A percentile compares a stretch with the other conserved stretches of the same genome.
These are phyloP conservation scores for Wickerhamomyces queroliae DNA, from an alignment of 805 yeast species.

Conservation along the genomic window DNA sequence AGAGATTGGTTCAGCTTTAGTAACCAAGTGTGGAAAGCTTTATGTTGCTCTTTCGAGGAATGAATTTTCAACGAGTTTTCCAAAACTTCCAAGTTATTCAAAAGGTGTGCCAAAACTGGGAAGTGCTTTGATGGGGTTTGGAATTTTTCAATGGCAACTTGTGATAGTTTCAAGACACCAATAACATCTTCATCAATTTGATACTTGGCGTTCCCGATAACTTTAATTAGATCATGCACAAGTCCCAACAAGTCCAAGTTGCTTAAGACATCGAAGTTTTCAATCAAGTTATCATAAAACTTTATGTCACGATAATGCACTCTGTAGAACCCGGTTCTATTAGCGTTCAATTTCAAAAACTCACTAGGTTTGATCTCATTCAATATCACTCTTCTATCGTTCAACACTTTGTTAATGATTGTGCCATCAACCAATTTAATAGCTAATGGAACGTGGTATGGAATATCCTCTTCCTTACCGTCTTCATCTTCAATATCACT, in stretches of 20 bases:
- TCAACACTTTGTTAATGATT: constrained; percentile 33
- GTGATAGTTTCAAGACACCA: constrained; percentile 23
- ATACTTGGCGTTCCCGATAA: constrained; percentile 23
- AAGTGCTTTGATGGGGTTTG: constrained; percentile 14
- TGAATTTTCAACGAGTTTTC: constrained; percentile 15
- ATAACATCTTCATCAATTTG: constrained; percentile 22
- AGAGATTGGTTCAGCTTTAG: constrained; percentile 9
- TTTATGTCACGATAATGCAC: constrained; percentile 35
- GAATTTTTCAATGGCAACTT: constrained; percentile 7
- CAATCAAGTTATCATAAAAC: constrained; percentile 22
- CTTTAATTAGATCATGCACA: constrained; percentile 26
- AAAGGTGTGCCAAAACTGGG: constrained; percentile 22
- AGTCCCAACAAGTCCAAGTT: constrained; percentile 24
- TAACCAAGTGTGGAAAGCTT: constrained; percentile 11
- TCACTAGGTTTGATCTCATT: constrained; percentile 17
- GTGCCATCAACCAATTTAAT: constrained; percentile 32
- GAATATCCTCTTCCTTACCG: constrained; percentile 56
- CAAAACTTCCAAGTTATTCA: constrained; percentile 20
- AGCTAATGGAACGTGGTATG: constrained; percentile 57
- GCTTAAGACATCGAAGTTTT: constrained; percentile 17
- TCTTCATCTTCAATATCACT: constrained; percentile 21
- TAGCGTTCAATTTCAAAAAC: constrained; percentile 37
- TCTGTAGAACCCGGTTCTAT: constrained; percentile 41
- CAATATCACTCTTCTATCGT: constrained; percentile 32
- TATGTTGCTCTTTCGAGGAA: constrained; percentile 3